These are phyloP conservation scores for Trichoderma oligosporum DNA, from an alignment of 2,329 filamentous ascomycete genomes.

Conservation along the genomic window DNA sequence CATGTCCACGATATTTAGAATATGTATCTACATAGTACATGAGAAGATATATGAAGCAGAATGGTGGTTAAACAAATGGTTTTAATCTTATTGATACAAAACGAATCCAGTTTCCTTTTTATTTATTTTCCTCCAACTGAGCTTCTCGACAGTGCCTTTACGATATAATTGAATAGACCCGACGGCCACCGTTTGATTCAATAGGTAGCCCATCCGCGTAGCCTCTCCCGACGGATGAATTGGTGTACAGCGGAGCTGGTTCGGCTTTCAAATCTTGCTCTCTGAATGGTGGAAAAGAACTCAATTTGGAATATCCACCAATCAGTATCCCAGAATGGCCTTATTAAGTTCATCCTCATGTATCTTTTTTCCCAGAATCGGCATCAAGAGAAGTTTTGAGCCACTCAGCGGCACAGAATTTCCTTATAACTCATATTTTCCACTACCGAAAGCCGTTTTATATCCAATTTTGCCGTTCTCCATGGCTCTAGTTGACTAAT, in stretches of 20 bases:
- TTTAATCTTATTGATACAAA: no score
- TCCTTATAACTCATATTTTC: conserved; percentile 6
- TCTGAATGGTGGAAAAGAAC: conserved; percentile 12
- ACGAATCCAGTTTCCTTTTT: no score
- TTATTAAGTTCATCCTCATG: background rate
- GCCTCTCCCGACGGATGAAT: conserved; percentile 18
- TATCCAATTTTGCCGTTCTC: background rate
- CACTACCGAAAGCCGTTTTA: background rate
- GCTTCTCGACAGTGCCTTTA: background rate
- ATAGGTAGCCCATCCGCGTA: background rate
- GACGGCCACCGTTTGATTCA: background rate
- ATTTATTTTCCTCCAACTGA: background rate
- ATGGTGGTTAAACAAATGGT: background rate
- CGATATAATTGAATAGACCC: background rate
- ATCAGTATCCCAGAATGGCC: conserved; percentile 3
- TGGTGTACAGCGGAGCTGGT: background rate
- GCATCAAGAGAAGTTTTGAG: no score
- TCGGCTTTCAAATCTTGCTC: background rate
- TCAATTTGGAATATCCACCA: conserved; percentile 5
- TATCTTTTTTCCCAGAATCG: background rate
- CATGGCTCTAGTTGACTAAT: conserved; percentile 7
- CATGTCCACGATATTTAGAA: background rate
- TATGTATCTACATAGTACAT: no score
- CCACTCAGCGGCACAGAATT: background rate
- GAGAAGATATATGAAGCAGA: background rate